phyloP scores from a whole-genome alignment of 2,329 filamentous ascomycete species.

The Chaetomium sp. region DNA sequence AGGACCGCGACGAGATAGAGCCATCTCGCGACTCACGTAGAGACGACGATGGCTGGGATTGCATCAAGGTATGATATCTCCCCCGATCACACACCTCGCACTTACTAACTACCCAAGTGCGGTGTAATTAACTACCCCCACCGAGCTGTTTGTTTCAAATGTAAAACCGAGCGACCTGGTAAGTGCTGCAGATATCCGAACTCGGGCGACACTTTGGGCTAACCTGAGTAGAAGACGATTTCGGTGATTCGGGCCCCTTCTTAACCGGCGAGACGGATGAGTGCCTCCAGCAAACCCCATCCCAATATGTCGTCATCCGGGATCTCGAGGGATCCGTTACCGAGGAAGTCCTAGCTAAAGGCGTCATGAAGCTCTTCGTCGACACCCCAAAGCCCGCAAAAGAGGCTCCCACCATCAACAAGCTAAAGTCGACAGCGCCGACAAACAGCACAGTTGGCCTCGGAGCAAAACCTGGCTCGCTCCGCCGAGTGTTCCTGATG shows the following conservation, averaged over 20 bases:
- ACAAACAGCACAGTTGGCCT: slow-evolving; percentile 59
- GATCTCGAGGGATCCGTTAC: slow-evolving; percentile 70
- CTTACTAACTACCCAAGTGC: slow-evolving; percentile 22
- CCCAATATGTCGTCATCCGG: slow-evolving; percentile 75
- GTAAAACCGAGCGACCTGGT: slow-evolving; percentile 57
- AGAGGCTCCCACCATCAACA: slow-evolving; percentile 50
- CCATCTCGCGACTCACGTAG: slow-evolving; percentile 22
- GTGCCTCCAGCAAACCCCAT: slow-evolving; percentile 56
- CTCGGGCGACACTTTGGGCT: slow-evolving; percentile 4
- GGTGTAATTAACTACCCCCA: slow-evolving; percentile 63
- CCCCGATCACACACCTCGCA: neutral
- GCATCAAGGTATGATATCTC: slow-evolving; percentile 40
- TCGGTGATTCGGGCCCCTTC: slow-evolving; percentile 40
- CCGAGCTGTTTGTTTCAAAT: slow-evolving; percentile 59
- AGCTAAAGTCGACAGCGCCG: slow-evolving; percentile 62
- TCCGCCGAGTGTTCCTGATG: slow-evolving; percentile 75
- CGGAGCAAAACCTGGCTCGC: slow-evolving; percentile 72
- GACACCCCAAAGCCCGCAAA: slow-evolving; percentile 54
- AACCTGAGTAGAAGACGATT: slow-evolving; percentile 30
- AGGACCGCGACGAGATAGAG: slow-evolving; percentile 40
- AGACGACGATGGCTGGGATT: slow-evolving; percentile 46
- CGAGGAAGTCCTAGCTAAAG: slow-evolving; percentile 72
- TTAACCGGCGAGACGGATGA: slow-evolving; percentile 50
- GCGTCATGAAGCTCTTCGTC: slow-evolving; percentile 72
- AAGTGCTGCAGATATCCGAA: slow-evolving; percentile 32